Conservation (phyloP, 1,139 yeast species). For the Kodamaea arcana region DNA sequence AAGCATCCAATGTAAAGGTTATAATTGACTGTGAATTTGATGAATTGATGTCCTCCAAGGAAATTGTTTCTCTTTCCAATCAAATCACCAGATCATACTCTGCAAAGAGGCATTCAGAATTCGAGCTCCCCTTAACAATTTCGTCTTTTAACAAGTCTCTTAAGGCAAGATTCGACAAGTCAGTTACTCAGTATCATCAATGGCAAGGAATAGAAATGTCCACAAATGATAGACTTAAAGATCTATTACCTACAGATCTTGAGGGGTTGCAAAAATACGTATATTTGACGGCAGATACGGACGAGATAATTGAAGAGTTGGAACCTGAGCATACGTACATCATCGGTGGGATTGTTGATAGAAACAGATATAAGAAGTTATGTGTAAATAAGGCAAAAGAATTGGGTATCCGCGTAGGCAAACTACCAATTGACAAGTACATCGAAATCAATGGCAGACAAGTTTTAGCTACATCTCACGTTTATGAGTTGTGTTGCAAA, state of each 20-base stretch:
- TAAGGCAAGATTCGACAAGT: conserved; percentile 62
- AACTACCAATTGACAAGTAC: conserved; percentile 84
- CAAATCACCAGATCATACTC: conserved; percentile 84
- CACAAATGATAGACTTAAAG: conserved; percentile 42
- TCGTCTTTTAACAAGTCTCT: conserved; percentile 66
- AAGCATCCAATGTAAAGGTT: conserved; percentile 46
- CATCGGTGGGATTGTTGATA: conserved; percentile 95
- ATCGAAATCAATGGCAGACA: conserved; percentile 80
- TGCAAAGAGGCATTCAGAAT: conserved; percentile 60
- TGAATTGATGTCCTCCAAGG: conserved; percentile 78
- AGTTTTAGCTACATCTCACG: conserved; percentile 92
- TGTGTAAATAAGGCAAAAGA: conserved; percentile 79
- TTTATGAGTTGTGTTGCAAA: conserved; percentile 75
- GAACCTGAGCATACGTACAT: conserved; percentile 73
- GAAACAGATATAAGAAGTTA: conserved; percentile 80
- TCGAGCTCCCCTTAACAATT: conserved; percentile 57
- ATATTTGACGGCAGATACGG: conserved; percentile 86
- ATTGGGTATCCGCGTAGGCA: conserved; percentile 67
- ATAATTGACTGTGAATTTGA: conserved; percentile 89
- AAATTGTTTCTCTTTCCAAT: conserved; percentile 69
- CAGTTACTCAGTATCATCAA: conserved; percentile 51
- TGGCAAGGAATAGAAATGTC: conserved; percentile 65
- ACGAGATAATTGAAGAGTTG: conserved; percentile 55
- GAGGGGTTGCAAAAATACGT: conserved; percentile 43
- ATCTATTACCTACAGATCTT: conserved; percentile 27